phyloP scores from a whole-genome alignment of 768 basidiomycete genomes.

The Xerocomus potaroensis region DNA sequence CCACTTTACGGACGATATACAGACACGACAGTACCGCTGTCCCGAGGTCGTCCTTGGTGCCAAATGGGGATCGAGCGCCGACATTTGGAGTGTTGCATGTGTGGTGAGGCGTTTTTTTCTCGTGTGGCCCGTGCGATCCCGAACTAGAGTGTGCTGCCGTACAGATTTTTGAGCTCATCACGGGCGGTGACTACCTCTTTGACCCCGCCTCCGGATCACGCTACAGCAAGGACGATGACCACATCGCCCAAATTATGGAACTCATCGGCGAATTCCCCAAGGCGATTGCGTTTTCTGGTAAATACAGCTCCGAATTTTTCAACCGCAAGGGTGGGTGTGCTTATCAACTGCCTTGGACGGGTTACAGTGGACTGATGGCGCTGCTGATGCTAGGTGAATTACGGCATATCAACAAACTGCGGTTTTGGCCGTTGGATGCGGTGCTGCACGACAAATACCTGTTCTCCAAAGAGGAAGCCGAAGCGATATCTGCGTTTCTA shows the following conservation, averaged over 20 bases:
- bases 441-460: constrained; percentile 95
- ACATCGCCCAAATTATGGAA: constrained; percentile 98
- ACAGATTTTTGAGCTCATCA: constrained; percentile 91
- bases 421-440: constrained; percentile 81
- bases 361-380: no score
- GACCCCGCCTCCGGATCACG: constrained; percentile 93
- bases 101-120: constrained; percentile 53
- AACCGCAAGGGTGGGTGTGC: constrained; percentile 77
- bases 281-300: constrained; percentile 79
- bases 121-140: background rate
- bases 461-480: constrained; percentile 79
- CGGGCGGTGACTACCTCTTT: constrained; percentile 96
- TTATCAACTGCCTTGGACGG: no score
- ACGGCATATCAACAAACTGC: constrained; percentile 89
- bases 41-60: constrained; percentile 97
- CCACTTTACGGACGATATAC: constrained; percentile 98
- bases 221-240: constrained; percentile 95
- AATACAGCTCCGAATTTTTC: constrained; percentile 93
- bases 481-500: constrained; percentile 75
- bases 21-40: constrained; percentile 95
- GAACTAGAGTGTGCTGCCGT: background rate
- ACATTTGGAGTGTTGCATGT: constrained; percentile 96
- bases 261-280: constrained; percentile 88
- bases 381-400: constrained; percentile 56
- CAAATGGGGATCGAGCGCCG: constrained; percentile 92